Conservation (phyloP, 345 rosid genomes). For the Salix arbutifolia region DNA sequence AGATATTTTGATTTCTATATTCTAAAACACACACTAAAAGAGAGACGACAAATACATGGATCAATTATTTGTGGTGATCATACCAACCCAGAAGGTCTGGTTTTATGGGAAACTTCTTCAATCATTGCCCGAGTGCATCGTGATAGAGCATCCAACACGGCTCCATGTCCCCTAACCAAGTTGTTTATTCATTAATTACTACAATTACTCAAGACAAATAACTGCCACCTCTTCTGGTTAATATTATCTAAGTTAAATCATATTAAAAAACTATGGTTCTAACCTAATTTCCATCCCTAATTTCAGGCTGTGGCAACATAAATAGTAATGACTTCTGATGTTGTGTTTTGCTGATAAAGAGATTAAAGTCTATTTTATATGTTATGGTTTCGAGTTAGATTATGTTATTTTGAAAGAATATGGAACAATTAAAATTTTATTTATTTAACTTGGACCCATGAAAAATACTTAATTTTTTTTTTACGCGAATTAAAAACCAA, state of each 20-base stretch:
- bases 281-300: neutral
- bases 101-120: neutral
- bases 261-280: neutral
- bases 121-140: neutral
- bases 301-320: neutral
- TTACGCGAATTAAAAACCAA: too few species aligned
- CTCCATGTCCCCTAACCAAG: neutral
- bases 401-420: too few species aligned
- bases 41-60: too few species aligned
- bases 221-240: too few species aligned
- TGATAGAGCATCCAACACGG: neutral
- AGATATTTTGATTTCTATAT: too few species aligned
- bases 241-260: neutral
- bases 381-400: too few species aligned
- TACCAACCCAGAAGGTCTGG: neutral
- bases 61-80: too few species aligned
- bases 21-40: too few species aligned
- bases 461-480: too few species aligned
- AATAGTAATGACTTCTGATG: neutral
- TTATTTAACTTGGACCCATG: rapidly evolving
- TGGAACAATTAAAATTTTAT: too few species aligned
- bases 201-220: too few species aligned
- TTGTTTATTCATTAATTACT: neutral
- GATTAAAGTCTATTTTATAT: too few species aligned
- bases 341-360: neutral